Conservation (phyloP, 441 rosid species). For the Populus hybrid region DNA sequence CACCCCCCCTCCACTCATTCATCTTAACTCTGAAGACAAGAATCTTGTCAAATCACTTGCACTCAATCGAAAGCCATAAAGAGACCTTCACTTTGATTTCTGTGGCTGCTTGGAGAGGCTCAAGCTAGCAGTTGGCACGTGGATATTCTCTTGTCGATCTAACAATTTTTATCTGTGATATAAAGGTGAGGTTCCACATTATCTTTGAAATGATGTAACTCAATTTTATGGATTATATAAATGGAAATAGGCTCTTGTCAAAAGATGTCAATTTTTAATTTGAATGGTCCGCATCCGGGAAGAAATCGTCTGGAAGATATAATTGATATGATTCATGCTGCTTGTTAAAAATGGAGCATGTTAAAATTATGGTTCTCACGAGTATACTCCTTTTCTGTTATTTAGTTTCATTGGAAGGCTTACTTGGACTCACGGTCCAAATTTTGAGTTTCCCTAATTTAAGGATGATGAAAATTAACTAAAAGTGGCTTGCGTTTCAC, state of each 20-base stretch:
- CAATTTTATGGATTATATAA: not conserved
- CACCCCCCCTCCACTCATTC: constrained; percentile 13
- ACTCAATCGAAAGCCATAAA: constrained; percentile 21
- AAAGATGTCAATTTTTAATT: not conserved
- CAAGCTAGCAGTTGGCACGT: constrained; percentile 11
- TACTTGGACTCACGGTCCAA: no score
- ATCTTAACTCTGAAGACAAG: constrained; percentile 35
- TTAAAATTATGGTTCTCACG: no score
- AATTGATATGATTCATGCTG: not conserved
- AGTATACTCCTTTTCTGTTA: no score
- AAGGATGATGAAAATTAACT: no score
- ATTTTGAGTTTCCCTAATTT: no score
- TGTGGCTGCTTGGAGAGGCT: constrained; percentile 3
- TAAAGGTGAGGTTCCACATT: constrained; percentile 21
- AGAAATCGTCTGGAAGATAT: not conserved
- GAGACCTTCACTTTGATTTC: constrained; percentile 14
- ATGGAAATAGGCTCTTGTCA: not conserved
- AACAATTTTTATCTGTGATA: not conserved
- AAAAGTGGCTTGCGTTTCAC: no score
- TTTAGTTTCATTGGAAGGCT: no score
- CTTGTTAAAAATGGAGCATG: no score
- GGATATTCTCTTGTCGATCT: constrained; percentile 12
- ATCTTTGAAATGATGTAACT: not conserved
- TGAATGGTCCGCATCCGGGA: not conserved
- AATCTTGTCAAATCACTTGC: constrained; percentile 33